Evolutionary conservation across 2,329 filamentous ascomycete species (phyloP).

Genomic region (Lecanicillium sp.): DNA sequence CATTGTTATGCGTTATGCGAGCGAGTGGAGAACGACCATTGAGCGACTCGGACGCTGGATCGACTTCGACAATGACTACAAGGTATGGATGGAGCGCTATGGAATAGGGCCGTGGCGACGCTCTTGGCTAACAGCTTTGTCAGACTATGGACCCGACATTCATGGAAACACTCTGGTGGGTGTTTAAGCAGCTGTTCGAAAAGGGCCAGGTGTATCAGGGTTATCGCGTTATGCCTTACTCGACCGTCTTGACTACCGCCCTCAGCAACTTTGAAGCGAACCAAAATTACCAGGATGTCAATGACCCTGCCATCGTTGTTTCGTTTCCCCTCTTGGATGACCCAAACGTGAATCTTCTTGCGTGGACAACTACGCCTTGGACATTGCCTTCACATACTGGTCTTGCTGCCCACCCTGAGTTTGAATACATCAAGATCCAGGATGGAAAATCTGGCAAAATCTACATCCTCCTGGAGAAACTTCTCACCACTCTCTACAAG

Average conservation of each 20-base stretch:
- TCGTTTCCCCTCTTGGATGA: constrained; percentile 78
- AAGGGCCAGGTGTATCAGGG: constrained; percentile 87
- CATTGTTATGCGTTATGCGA: constrained; percentile 86
- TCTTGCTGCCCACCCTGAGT: constrained; percentile 71
- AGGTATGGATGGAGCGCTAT: constrained; percentile 47
- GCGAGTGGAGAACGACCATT: constrained; percentile 82
- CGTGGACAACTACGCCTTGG: constrained; percentile 87
- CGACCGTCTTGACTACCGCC: constrained; percentile 80
- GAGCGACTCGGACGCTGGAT: constrained; percentile 91
- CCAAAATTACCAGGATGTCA: constrained; percentile 90
- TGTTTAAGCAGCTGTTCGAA: constrained; percentile 87
- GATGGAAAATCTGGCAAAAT: constrained; percentile 78
- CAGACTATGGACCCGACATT: constrained; percentile 90
- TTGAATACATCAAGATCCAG: constrained; percentile 79
- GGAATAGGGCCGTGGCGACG: not conserved
- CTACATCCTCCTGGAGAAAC: constrained; percentile 76
- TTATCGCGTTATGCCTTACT: constrained; percentile 91
- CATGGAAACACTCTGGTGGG: constrained; percentile 97
- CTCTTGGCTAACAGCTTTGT: not conserved
- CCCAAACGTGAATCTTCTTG: constrained; percentile 65
- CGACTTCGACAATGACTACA: constrained; percentile 96
- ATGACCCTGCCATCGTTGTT: constrained; percentile 83
- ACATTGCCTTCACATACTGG: constrained; percentile 76
- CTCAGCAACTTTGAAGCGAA: constrained; percentile 90
- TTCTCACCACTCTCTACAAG: constrained; percentile 81